Evolutionary conservation across 257 asterid genomes (phyloP), one percentile per base, ranked within the genome.

Genomic region (Primulina eburnea): DNA sequence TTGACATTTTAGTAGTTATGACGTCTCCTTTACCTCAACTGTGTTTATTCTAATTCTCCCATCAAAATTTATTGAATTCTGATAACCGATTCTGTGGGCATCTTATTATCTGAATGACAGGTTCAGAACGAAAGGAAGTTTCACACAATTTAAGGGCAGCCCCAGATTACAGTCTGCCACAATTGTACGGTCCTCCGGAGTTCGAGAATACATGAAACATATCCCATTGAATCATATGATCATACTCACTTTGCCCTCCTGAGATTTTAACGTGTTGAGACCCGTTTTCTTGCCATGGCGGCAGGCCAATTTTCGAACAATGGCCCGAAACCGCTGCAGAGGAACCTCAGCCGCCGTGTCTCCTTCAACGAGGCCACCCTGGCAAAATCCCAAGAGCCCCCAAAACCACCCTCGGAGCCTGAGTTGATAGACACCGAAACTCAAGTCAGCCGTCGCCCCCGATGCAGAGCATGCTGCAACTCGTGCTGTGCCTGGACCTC

Each of bases 281-380:
- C 50, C 29, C 18, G 63, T 71, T 53, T 72, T 63, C 72, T 67
- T 71, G 60, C 75, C 32, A 82, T 79, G 84, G 73, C 74, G 71
- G 75, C 74, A 68, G 68, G 62, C 18, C 60, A 79, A 24, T 17
- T 77, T 30, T 30, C 75, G 7, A 69, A 52, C 40, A 32, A 34
- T 57, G 28, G 28, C 60, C 60, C 24, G 17, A 53, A 67, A 52
- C 69, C 64, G 14, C 56, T 68, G 62, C 82, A 76, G 62, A 82
- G 77, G 77, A 82, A 60, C 77, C 80, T 68, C 68, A 79, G 81
- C 78, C 87, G 81, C 70, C 84, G 82, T 40, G 82, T 79, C 18
- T 82, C 86, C 60, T 76, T 73, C 79, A 73, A 76, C 38, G 84
- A 82, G 56, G 64, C 70, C 28, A 70, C 78, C 37, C 29, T 75